These are phyloP conservation scores for Fusarium cicatricum DNA, from an alignment of 2,329 filamentous ascomycete genomes.

Conservation along the genomic window DNA sequence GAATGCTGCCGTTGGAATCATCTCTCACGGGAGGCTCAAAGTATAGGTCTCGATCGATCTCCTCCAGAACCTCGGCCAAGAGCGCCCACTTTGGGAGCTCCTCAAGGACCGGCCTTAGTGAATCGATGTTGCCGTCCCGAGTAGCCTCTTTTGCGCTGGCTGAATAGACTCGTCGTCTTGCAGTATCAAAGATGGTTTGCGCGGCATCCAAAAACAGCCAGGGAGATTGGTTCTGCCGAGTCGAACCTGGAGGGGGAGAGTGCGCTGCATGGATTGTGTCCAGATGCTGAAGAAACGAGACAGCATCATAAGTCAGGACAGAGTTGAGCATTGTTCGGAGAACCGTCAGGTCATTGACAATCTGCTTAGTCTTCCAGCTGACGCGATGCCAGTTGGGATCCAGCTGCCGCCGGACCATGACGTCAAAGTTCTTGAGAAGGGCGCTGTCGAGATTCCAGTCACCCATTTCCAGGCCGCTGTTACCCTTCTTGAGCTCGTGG, in stretches of 20 bases:
- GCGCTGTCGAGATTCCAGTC: constrained; percentile 97
- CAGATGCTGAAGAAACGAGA: constrained; percentile 90
- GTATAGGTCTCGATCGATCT: constrained; percentile 91
- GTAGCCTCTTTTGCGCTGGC: constrained; percentile 66
- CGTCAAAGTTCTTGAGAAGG: constrained; percentile 89
- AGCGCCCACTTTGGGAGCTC: constrained; percentile 95
- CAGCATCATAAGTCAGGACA: constrained; percentile 85
- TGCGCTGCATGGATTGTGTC: constrained; percentile 94
- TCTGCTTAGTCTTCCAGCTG: constrained; percentile 93
- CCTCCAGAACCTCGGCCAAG: constrained; percentile 87
- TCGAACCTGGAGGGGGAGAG: constrained; percentile 86
- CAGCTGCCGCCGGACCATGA: constrained; percentile 85
- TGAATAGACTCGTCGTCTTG: constrained; percentile 86
- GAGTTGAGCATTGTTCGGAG: constrained; percentile 83
- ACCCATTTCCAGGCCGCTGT: constrained; percentile 90
- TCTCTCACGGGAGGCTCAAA: constrained; percentile 80
- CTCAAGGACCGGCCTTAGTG: constrained; percentile 83
- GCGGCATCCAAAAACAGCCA: constrained; percentile 97
- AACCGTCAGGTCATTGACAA: constrained; percentile 87
- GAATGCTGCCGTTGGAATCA: constrained; percentile 87
- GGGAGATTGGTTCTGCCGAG: constrained; percentile 86
- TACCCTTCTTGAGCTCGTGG: constrained; percentile 89
- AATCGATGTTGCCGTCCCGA: constrained; percentile 60
- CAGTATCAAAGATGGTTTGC: constrained; percentile 91
- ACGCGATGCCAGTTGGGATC: constrained; percentile 98